Percentiles rank a stretch among this genome's conserved stretches.
These are phyloP conservation scores for Mikania micrantha DNA, from an alignment of 129 eudicot genomes.

Conservation along the genomic window DNA sequence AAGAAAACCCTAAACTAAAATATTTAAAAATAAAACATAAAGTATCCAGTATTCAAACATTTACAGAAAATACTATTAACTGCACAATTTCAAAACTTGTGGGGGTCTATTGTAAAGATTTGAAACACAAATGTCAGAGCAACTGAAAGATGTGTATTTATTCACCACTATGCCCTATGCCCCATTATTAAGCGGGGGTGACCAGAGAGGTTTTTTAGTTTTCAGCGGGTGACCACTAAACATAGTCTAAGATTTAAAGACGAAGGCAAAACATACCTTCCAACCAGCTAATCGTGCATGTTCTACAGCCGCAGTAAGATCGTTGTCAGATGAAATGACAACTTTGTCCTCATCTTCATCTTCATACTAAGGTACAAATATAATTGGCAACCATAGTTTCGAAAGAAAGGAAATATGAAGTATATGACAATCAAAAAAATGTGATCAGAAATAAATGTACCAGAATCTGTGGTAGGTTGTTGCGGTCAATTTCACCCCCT, in stretches of 20 bases:
- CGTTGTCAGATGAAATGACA: constrained; percentile 69
- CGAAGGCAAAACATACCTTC: constrained; percentile 48
- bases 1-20: too few species aligned
- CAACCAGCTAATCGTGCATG: constrained; percentile 80
- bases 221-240: too few species aligned
- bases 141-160: too few species aligned
- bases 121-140: too few species aligned
- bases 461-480: constrained; percentile 88
- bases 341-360: constrained; percentile 86
- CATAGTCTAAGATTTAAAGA: not conserved
- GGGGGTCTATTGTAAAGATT: too few species aligned
- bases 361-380: constrained; percentile 52
- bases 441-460: constrained; percentile 33
- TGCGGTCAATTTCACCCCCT: constrained; percentile 81
- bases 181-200: too few species aligned
- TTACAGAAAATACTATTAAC: too few species aligned
- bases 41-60: too few species aligned
- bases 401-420: not conserved
- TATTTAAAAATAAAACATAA: too few species aligned
- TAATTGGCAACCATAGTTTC: constrained; percentile 1
- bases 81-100: too few species aligned
- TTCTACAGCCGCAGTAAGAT: constrained; percentile 86
- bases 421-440: not conserved
- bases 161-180: too few species aligned
- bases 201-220: too few species aligned